These are phyloP conservation scores for Crotalaria pallida DNA, from an alignment of 306 rosid genomes.

Conservation along the genomic window DNA sequence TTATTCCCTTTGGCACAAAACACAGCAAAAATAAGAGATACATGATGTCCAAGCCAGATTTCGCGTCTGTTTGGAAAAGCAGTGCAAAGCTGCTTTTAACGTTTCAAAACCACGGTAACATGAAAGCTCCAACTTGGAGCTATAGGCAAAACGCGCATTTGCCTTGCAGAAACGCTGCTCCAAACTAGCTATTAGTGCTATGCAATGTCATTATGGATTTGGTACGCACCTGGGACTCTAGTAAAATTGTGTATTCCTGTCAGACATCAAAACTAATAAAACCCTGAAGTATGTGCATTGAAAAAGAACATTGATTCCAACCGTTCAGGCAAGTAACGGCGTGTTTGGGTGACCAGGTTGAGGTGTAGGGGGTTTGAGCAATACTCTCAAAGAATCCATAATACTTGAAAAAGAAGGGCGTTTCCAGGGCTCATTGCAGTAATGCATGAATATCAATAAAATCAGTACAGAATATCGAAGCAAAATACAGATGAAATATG, in stretches of 20 bases:
- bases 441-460: slow-evolving; percentile 6
- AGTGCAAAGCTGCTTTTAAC: no score
- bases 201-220: background rate
- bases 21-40: background rate
- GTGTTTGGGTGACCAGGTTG: slow-evolving; percentile 44
- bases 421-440: slow-evolving; percentile 79
- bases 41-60: slow-evolving; percentile 3
- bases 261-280: slow-evolving; percentile 39
- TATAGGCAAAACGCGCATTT: no score
- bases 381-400: slow-evolving; percentile 64
- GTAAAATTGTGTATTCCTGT: slow-evolving; percentile 26
- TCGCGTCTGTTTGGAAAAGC: no score
- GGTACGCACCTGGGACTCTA: slow-evolving; percentile 48
- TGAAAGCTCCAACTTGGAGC: no score
- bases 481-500: background rate
- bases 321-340: slow-evolving; percentile 39
- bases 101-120: no score
- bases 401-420: slow-evolving; percentile 74
- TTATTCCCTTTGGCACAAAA: background rate
- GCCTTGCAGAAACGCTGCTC: no score
- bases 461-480: background rate
- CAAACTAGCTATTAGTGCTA: no score
- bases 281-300: slow-evolving; percentile 44
- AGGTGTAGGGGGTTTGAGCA: slow-evolving; percentile 50
- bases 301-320: slow-evolving; percentile 20